These are phyloP conservation scores for Neurospora sp. DNA, from an alignment of 2,329 filamentous ascomycete species.

Conservation along the genomic window DNA sequence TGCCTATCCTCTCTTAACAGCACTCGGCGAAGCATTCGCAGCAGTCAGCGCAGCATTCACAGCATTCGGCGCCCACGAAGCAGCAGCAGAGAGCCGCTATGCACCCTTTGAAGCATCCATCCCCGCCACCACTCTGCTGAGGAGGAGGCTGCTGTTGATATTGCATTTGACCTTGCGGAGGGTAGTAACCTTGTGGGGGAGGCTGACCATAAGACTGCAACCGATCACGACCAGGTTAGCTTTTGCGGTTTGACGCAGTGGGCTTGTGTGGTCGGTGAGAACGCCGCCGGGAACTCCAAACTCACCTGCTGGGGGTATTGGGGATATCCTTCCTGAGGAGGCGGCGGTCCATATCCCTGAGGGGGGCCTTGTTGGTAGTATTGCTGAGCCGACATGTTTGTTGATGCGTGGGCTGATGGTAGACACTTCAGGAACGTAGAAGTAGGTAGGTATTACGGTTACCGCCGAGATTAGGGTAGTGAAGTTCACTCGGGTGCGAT, in stretches of 20 bases:
- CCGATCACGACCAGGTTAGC: constrained; percentile 3
- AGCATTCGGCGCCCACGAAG: constrained; percentile 39
- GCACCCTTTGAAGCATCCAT: constrained; percentile 34
- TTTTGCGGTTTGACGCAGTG: constrained; percentile 1
- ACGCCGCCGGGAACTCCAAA: constrained; percentile 6
- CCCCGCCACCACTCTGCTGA: constrained; percentile 24
- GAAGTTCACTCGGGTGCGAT: background rate
- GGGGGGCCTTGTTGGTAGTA: constrained; percentile 27
- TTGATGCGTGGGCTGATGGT: constrained; percentile 7
- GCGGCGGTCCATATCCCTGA: background rate
- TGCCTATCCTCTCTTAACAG: constrained; percentile 19
- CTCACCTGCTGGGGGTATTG: constrained; percentile 35
- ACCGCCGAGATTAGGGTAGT: background rate
- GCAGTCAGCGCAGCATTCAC: constrained; percentile 40
- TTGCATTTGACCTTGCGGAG: constrained; percentile 34
- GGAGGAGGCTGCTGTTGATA: constrained; percentile 34
- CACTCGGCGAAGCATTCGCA: constrained; percentile 29
- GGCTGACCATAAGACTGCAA: constrained; percentile 26
- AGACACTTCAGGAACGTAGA: background rate
- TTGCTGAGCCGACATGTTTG: constrained; percentile 25
- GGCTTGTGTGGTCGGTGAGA: background rate
- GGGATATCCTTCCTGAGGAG: constrained; percentile 26
- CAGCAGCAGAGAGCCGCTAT: constrained; percentile 40
- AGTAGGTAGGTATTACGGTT: background rate
- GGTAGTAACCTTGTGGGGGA: constrained; percentile 32